phyloP scores from a whole-genome alignment of 73 alveolate genomes.

The Uronychia binucleata region DNA sequence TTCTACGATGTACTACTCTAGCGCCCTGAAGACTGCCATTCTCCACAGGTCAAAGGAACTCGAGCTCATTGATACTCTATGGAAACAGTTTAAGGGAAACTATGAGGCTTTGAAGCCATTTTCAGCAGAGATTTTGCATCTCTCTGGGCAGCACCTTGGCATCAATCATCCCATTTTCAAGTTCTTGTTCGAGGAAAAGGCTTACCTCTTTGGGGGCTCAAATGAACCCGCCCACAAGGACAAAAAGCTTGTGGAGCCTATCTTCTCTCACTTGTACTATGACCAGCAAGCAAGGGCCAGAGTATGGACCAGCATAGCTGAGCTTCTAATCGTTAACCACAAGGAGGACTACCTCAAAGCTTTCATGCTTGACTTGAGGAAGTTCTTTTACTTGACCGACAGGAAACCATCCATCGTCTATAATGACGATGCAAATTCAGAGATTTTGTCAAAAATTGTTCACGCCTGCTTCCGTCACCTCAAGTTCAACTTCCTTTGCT shows the following conservation, averaged over 20 bases:
- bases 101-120: neutral
- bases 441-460: neutral
- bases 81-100: neutral
- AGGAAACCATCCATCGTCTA: neutral
- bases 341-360: neutral
- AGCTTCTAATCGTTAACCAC: neutral
- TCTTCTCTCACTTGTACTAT: neutral
- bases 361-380: neutral
- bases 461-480: neutral
- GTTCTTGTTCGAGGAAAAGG: neutral
- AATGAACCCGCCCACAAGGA: neutral
- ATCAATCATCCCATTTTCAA: neutral
- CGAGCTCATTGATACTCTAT: neutral
- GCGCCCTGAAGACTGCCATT: neutral
- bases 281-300: neutral
- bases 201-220: neutral
- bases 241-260: neutral
- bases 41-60: neutral
- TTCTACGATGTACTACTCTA: neutral
- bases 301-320: neutral
- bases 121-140: neutral
- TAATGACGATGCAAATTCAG: neutral
- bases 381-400: neutral
- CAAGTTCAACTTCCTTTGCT: neutral
- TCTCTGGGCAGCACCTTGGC: neutral